Evolutionary conservation across 768 basidiomycete species (phyloP).

Genomic region (Gymnopilus dilepis): DNA sequence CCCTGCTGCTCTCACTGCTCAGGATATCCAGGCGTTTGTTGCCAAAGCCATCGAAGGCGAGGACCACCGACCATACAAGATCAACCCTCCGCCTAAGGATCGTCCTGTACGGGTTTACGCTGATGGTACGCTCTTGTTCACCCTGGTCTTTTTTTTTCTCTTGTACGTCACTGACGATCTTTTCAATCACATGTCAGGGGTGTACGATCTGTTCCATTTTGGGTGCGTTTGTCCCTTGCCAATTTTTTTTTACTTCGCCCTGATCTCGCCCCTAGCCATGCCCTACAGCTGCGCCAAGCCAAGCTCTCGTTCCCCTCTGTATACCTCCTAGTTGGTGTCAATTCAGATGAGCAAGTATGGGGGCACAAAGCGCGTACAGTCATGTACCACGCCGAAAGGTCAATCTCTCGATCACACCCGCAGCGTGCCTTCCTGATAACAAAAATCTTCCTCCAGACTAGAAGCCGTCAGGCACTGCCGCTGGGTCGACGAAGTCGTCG

Average conservation of each 20-base stretch:
- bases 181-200: constrained; percentile 58
- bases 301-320: constrained; percentile 92
- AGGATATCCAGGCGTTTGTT: constrained; percentile 84
- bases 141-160: constrained; percentile 13
- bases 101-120: constrained; percentile 91
- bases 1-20: constrained; percentile 68
- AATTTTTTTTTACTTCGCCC: not conserved
- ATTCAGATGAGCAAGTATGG: constrained; percentile 83
- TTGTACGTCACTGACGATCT: constrained; percentile 35
- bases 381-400: constrained; percentile 91
- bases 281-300: constrained; percentile 94
- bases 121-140: constrained; percentile 65
- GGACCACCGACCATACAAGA: constrained; percentile 71
- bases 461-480: constrained; percentile 95
- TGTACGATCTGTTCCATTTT: constrained; percentile 98
- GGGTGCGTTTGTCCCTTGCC: constrained; percentile 55
- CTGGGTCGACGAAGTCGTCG: constrained; percentile 95
- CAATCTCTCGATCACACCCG: constrained; percentile 13
- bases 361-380: constrained; percentile 82
- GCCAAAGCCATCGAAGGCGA: constrained; percentile 77
- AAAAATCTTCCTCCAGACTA: constrained; percentile 50
- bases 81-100: constrained; percentile 81
- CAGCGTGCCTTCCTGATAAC: not conserved
- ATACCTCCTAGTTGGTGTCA: constrained; percentile 92
- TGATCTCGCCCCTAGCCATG: constrained; percentile 62